These are phyloP conservation scores for Mycena albidolilacea DNA, from an alignment of 768 basidiomycete species.

Conservation along the genomic window DNA sequence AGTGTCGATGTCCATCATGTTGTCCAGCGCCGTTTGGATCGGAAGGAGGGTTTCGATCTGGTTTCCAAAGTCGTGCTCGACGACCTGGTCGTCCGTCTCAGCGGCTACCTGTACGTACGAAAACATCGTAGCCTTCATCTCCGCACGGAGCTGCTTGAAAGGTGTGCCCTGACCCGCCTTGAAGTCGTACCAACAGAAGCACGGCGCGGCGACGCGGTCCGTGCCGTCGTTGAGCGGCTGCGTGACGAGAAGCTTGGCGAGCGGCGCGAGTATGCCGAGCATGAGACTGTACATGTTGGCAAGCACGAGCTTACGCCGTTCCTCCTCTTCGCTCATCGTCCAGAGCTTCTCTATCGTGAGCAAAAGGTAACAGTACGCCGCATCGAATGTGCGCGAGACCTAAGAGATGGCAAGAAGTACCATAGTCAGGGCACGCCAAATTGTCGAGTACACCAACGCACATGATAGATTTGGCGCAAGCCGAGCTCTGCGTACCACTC, in stretches of 20 bases:
- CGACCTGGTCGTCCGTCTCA: constrained; percentile 24
- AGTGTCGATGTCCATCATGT: constrained; percentile 20
- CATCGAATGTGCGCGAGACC: constrained; percentile 46
- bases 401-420: constrained; percentile 16
- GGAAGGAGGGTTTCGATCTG: constrained; percentile 17
- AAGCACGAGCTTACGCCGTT: constrained; percentile 35
- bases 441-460: constrained; percentile 1
- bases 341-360: constrained; percentile 45
- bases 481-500: no score
- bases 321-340: constrained; percentile 33
- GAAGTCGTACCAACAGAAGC: constrained; percentile 45
- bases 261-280: constrained; percentile 45
- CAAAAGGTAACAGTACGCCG: constrained; percentile 45
- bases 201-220: constrained; percentile 41
- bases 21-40: constrained; percentile 25
- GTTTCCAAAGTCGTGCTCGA: constrained; percentile 16
- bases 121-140: constrained; percentile 19
- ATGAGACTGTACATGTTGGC: constrained; percentile 46
- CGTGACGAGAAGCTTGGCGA: constrained; percentile 44
- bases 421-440: constrained; percentile 9
- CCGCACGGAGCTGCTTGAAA: constrained; percentile 23
- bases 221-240: constrained; percentile 42
- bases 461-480: constrained; percentile 12
- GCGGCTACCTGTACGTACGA: constrained; percentile 17
- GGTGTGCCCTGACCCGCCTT: constrained; percentile 15